These are phyloP conservation scores for Ustilago bromivora DNA, from an alignment of 1,284 basidiomycete genomes.

Conservation along the genomic window DNA sequence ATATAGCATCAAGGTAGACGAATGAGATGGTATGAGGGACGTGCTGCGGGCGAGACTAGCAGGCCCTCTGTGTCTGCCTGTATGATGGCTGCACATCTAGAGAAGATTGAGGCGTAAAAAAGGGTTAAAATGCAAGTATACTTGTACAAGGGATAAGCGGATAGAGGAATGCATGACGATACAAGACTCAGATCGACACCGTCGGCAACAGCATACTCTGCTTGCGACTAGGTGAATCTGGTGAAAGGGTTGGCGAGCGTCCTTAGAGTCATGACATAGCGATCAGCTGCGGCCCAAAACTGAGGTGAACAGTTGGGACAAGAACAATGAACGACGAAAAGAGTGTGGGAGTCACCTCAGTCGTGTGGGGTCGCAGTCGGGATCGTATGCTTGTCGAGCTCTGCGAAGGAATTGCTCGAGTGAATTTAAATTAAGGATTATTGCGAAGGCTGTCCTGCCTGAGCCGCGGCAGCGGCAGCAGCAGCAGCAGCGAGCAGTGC, in stretches of 20 bases:
- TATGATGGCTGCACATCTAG: background rate
- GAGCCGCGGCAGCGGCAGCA: constrained; percentile 40
- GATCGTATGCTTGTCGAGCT: background rate
- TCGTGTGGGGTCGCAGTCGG: constrained; percentile 9
- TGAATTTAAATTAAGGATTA: background rate
- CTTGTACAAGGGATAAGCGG: constrained; percentile 25
- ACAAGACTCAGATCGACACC: background rate
- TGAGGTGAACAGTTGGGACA: constrained; percentile 33
- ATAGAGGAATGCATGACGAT: constrained; percentile 11
- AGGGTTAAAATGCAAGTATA: constrained; percentile 15
- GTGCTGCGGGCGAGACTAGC: background rate
- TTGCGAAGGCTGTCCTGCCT: constrained; percentile 29
- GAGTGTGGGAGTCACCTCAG: constrained; percentile 36
- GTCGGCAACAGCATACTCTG: constrained; percentile 1
- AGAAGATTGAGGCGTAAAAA: background rate
- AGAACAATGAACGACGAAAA: constrained; percentile 14
- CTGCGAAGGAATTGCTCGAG: background rate
- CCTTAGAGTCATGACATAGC: background rate
- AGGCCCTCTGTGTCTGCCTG: background rate
- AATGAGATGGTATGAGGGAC: constrained; percentile 7
- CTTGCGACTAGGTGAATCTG: background rate
- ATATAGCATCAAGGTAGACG: background rate
- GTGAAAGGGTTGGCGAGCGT: background rate
- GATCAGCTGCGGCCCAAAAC: constrained; percentile 11
- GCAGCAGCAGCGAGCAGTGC: constrained; percentile 43